Evolutionary conservation across 495 filamentous ascomycete genomes (phyloP), one percentile per base, ranked within the genome.

Genomic region (Aspergillus saccharolyticus): DNA sequence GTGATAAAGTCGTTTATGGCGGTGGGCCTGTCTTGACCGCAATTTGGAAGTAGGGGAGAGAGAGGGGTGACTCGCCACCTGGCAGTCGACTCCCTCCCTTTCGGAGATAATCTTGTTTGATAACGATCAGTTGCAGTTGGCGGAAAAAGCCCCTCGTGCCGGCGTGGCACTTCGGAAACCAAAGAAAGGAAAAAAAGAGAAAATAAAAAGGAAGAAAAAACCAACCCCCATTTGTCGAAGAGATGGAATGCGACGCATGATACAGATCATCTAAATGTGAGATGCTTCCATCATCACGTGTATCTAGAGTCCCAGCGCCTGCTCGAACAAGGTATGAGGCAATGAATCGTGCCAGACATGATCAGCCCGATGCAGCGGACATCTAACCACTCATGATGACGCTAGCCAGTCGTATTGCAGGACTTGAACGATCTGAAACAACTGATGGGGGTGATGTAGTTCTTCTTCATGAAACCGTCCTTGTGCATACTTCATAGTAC

Each of bases 11-110:
- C 44, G 16, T 19, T 24, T 33, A 47, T 50, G 54, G 54, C 54
- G 54, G 54, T 56, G 54, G 54, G 46, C 24, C 50, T 28, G 44
- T 47, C 44, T 24, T 56, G 54, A 56, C 54, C 54, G 54, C 54
- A 56, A 56, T 51, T 56, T 51, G 43, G 42, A 51, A 9, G 25
- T 3, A 28, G 3, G 25, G 25, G 25, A 9, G 25, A 9, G 9
- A 28, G 25, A 28, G 9, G 25, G 4, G 28, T 20, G 12, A 14
- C 30, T 56, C 51, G 54, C 54, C 54, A 56, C 54, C 45, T 56
- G 46, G 47, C 54, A 42, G 15, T 56, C 21, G 45, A 54, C 12
- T 17, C 39, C 52, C 52, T 54, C 46, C 33, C 46, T 17, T 24
- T 56, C 21, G 33, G 47, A 51, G 28, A 42, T 43, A 56, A 43